These are phyloP conservation scores for Tuber aestivum DNA, from an alignment of 495 filamentous ascomycete genomes.

Conservation along the genomic window DNA sequence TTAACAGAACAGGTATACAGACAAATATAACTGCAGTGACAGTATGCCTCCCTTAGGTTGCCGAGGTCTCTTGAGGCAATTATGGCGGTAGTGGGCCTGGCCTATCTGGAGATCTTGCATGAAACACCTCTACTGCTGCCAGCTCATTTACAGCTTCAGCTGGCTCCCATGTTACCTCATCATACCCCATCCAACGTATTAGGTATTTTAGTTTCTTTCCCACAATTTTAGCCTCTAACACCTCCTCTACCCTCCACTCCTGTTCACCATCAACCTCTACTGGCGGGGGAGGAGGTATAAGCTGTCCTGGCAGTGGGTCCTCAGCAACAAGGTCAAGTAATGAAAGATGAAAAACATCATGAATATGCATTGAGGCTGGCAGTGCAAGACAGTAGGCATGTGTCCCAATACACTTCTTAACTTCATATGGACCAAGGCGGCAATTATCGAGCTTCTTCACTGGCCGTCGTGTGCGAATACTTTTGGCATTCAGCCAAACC, in stretches of 20 bases:
- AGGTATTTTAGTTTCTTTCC: conserved; percentile 18
- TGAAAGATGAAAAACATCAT: conserved; percentile 24
- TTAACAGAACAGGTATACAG: no score
- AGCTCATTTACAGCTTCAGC: conserved; percentile 15
- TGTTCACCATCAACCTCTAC: conserved; percentile 13
- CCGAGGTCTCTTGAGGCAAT: no score
- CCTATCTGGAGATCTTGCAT: not conserved
- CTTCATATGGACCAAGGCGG: no score
- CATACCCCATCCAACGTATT: conserved; percentile 29
- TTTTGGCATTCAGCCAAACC: no score
- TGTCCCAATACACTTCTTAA: no score
- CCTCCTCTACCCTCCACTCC: conserved; percentile 31
- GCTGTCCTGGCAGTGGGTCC: conserved; percentile 11
- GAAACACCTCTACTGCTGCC: conserved; percentile 19
- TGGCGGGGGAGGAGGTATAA: not conserved
- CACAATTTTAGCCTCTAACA: conserved; percentile 18
- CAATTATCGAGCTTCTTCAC: no score
- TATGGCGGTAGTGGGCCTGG: not conserved
- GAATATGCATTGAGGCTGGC: conserved; percentile 5
- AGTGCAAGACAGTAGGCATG: no score
- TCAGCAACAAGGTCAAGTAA: conserved; percentile 9
- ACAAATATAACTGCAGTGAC: no score
- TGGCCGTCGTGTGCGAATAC: no score
- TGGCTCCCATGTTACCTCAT: conserved; percentile 31
- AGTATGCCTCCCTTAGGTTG: no score